Conservation (phyloP, 805 yeast species). For the Sugiyamaella boreocaroliniensis region DNA sequence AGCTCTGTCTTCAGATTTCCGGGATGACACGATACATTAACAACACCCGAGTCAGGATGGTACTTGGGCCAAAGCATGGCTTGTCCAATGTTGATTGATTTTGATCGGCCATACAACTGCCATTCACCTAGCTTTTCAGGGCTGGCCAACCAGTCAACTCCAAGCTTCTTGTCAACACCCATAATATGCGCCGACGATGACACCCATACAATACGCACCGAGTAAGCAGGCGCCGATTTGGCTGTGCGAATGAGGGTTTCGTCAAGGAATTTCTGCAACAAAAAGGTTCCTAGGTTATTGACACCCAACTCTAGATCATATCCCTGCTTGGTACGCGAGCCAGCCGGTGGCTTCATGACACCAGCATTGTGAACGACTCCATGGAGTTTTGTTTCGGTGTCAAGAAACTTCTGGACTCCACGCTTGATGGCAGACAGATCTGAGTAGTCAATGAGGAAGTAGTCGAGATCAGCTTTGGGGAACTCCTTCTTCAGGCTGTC, state of each 20-base stretch:
- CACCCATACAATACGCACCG: constrained; percentile 30
- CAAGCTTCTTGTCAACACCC: constrained; percentile 28
- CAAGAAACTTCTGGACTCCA: constrained; percentile 30
- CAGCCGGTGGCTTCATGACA: constrained; percentile 36
- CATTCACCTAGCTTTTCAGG: constrained; percentile 10
- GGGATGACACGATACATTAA: constrained; percentile 37
- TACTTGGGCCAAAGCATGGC: constrained; percentile 33
- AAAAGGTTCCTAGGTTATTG: constrained; percentile 41
- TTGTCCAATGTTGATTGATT: constrained; percentile 37
- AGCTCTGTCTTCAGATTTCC: constrained; percentile 36
- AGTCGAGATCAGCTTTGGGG: constrained; percentile 17
- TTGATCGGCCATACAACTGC: constrained; percentile 38
- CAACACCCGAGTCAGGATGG: constrained; percentile 31
- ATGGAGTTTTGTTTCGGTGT: constrained; percentile 29
- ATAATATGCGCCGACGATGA: constrained; percentile 35
- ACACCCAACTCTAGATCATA: constrained; percentile 43
- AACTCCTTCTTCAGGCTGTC: constrained; percentile 25
- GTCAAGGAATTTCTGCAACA: constrained; percentile 36
- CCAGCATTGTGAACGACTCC: constrained; percentile 42
- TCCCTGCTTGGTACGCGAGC: constrained; percentile 36
- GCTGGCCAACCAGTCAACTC: constrained; percentile 33
- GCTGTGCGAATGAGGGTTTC: constrained; percentile 35
- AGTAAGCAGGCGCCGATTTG: constrained; percentile 22
- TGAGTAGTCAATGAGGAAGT: constrained; percentile 20
- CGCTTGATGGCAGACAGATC: constrained; percentile 40